Conservation (phyloP, 345 rosid genomes). For the Eucalyptus regnans region DNA sequence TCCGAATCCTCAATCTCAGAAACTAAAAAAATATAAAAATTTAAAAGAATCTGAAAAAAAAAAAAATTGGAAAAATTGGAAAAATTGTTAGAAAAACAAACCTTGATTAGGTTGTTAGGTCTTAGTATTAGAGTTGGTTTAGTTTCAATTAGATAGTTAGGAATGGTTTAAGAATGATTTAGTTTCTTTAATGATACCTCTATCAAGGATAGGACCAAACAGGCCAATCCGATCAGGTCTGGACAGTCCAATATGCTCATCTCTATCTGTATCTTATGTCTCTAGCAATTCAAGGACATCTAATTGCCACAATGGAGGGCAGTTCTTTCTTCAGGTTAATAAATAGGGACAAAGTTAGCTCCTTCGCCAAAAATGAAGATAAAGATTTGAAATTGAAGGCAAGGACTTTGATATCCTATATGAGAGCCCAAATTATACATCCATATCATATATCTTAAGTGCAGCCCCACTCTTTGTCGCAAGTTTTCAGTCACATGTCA, state of each 20-base stretch:
- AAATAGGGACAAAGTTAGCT: not conserved
- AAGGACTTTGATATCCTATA: not conserved
- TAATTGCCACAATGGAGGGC: not conserved
- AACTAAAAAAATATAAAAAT: too few relatives aligned
- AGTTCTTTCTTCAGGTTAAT: not conserved
- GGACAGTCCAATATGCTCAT: too few relatives aligned
- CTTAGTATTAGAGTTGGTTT: too few relatives aligned
- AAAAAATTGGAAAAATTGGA: too few relatives aligned
- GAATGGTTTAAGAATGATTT: too few relatives aligned
- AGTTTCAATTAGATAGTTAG: too few relatives aligned
- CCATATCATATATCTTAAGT: not conserved
- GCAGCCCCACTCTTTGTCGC: not conserved
- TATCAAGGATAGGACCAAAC: not conserved
- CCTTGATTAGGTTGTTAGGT: too few relatives aligned
- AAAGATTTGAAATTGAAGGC: not conserved
- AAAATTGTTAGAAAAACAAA: too few relatives aligned
- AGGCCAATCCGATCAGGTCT: fast-evolving
- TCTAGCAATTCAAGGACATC: not conserved
- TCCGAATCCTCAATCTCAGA: too few relatives aligned
- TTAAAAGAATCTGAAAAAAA: too few relatives aligned
- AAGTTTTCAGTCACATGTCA: not conserved
- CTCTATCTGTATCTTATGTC: not conserved
- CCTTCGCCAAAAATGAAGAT: not conserved
- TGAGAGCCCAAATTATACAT: not conserved
- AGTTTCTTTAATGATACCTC: not conserved